A percentile compares a stretch with the other conserved stretches of the same genome.
Conservation (phyloP, 140 eudicot species). For the Oenanthe javanica region DNA sequence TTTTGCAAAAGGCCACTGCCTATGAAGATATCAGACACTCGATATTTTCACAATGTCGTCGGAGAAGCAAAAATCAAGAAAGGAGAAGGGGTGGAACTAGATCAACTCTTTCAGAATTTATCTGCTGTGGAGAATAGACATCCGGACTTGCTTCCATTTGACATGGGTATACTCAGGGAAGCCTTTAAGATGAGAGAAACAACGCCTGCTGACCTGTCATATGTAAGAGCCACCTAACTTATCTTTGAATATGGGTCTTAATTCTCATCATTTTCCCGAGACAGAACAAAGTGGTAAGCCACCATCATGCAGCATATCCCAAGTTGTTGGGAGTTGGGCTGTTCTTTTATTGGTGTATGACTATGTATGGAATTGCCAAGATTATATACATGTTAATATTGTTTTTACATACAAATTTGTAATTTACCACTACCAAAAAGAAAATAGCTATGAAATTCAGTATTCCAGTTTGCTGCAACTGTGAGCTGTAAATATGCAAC, state of each 20-base stretch:
- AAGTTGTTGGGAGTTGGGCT: not conserved
- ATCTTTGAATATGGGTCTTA: not conserved
- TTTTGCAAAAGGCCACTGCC: constrained; percentile 90
- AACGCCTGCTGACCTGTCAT: constrained; percentile 53
- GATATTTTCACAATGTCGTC: constrained; percentile 69
- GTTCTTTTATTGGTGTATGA: not conserved
- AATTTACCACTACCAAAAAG: not conserved
- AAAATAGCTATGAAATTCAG: not conserved
- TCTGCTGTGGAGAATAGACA: constrained; percentile 35
- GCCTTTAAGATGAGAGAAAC: constrained; percentile 71
- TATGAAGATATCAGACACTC: constrained; percentile 62
- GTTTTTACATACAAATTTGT: not conserved
- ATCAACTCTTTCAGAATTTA: constrained; percentile 52
- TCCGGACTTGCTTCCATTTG: constrained; percentile 57
- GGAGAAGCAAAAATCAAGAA: constrained; percentile 75
- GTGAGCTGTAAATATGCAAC: not conserved
- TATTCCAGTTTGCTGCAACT: not conserved
- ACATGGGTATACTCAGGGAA: constrained; percentile 41
- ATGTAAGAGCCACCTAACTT: constrained; percentile 42
- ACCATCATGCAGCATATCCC: not conserved
- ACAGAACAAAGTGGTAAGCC: not conserved
- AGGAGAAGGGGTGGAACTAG: constrained; percentile 84
- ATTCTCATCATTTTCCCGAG: not conserved
- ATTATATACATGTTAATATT: not conserved
- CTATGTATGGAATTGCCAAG: not conserved